Percentiles rank a stretch among this genome's conserved stretches.
Evolutionary conservation across 2,329 filamentous ascomycete species (phyloP).

Genomic region (Fusarium sp.): DNA sequence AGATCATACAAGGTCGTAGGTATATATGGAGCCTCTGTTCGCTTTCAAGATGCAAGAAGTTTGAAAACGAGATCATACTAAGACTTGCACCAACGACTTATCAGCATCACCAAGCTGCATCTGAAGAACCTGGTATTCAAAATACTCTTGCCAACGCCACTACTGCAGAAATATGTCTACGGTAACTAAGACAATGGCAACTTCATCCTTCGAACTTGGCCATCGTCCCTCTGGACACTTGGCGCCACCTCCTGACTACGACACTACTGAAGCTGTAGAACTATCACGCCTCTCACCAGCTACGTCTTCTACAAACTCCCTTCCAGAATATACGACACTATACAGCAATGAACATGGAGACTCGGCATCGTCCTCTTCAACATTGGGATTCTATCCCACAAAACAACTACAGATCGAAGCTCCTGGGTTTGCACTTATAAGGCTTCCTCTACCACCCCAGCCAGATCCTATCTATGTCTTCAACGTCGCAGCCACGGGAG

Average conservation of each 20-base stretch:
- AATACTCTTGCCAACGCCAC: background rate
- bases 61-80: background rate
- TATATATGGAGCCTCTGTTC: slow-evolving; percentile 9
- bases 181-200: background rate
- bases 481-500: slow-evolving; percentile 50
- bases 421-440: slow-evolving; percentile 52
- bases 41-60: background rate
- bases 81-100: background rate
- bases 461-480: slow-evolving; percentile 54
- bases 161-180: slow-evolving; percentile 13
- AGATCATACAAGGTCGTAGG: background rate
- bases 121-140: background rate
- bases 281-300: slow-evolving; percentile 37
- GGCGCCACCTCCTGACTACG: slow-evolving; percentile 43
- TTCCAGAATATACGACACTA: slow-evolving; percentile 39
- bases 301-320: slow-evolving; percentile 41
- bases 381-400: slow-evolving; percentile 51
- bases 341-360: background rate
- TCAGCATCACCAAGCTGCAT: background rate
- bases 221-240: slow-evolving; percentile 19
- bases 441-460: slow-evolving; percentile 51
- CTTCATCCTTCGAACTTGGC: background rate
- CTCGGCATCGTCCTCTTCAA: slow-evolving; percentile 2
- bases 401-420: slow-evolving; percentile 59
- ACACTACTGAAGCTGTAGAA: slow-evolving; percentile 34